Evolutionary conservation across 192 early-diverging fungal species (phyloP).

Genomic region (Coemansia sp.): DNA sequence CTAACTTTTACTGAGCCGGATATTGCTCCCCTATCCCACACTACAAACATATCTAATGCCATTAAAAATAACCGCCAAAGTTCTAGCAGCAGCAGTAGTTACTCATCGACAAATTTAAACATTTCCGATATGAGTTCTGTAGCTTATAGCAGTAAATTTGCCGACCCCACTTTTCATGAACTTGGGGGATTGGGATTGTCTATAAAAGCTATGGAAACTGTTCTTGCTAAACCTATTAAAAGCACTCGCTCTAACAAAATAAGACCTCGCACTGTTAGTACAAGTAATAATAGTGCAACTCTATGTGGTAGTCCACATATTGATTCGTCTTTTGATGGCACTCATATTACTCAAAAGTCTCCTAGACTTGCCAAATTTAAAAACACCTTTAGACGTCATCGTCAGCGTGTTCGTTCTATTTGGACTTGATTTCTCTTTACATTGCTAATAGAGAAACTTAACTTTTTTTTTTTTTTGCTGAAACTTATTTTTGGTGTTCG

Average conservation of each 20-base stretch:
- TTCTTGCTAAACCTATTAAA: background rate
- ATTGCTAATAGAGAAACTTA: background rate
- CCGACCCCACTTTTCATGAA: background rate
- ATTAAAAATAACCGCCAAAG: background rate
- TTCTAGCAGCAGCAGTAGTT: background rate
- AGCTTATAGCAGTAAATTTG: background rate
- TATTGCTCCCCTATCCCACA: background rate
- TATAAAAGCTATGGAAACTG: background rate
- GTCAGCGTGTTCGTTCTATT: background rate
- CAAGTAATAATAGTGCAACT: background rate
- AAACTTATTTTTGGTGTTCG: background rate
- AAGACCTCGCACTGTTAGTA: slow-evolving; percentile 3
- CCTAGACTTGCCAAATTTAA: background rate
- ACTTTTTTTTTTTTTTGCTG: background rate
- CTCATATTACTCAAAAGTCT: background rate
- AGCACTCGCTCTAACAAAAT: slow-evolving; percentile 5
- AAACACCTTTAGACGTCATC: background rate
- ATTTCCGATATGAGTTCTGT: background rate
- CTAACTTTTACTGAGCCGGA: background rate
- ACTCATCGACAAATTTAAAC: background rate
- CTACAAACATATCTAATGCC: background rate
- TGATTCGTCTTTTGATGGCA: background rate
- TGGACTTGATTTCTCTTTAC: background rate
- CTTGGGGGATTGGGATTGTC: background rate
- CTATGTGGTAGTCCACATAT: slow-evolving; percentile 3